phyloP scores from a whole-genome alignment of 2,329 filamentous ascomycete species.

The Diaporthe humulicola region DNA sequence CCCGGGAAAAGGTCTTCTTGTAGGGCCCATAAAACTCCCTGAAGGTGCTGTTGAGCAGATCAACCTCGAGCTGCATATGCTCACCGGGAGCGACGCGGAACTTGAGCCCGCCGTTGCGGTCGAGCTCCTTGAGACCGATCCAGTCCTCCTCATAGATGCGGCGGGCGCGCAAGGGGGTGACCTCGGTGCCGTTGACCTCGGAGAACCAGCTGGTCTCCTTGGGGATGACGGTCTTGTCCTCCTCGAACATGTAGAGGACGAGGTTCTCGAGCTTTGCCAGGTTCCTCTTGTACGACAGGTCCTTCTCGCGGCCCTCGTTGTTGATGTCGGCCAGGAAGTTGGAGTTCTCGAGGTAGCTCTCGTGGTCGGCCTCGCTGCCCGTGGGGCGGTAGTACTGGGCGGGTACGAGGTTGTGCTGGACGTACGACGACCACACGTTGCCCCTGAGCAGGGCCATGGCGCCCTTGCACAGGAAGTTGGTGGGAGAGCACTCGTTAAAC shows the following conservation, averaged over 20 bases:
- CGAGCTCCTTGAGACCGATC: constrained; percentile 85
- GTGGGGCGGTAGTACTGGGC: constrained; percentile 94
- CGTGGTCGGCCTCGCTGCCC: constrained; percentile 62
- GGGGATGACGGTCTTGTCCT: constrained; percentile 88
- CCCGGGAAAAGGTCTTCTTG: constrained; percentile 53
- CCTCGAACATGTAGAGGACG: constrained; percentile 89
- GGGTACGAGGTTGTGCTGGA: constrained; percentile 86
- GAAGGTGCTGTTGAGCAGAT: constrained; percentile 76
- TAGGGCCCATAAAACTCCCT: constrained; percentile 73
- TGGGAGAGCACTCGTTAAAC: constrained; percentile 79
- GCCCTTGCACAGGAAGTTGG: constrained; percentile 85
- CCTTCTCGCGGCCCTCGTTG: constrained; percentile 86
- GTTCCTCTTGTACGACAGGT: constrained; percentile 78
- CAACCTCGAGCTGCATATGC: constrained; percentile 84
- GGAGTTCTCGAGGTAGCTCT: constrained; percentile 81
- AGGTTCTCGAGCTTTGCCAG: constrained; percentile 80
- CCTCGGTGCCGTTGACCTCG: constrained; percentile 81
- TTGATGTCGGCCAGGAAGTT: constrained; percentile 97
- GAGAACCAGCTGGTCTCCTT: constrained; percentile 94
- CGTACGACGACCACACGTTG: constrained; percentile 84
- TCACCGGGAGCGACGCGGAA: constrained; percentile 81
- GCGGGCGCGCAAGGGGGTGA: constrained; percentile 77
- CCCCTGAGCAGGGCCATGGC: constrained; percentile 83
- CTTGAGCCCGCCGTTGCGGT: constrained; percentile 81
- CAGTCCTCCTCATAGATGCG: constrained; percentile 90